Conservation (phyloP, 129 eudicot genomes). For the Apium graveolens region DNA sequence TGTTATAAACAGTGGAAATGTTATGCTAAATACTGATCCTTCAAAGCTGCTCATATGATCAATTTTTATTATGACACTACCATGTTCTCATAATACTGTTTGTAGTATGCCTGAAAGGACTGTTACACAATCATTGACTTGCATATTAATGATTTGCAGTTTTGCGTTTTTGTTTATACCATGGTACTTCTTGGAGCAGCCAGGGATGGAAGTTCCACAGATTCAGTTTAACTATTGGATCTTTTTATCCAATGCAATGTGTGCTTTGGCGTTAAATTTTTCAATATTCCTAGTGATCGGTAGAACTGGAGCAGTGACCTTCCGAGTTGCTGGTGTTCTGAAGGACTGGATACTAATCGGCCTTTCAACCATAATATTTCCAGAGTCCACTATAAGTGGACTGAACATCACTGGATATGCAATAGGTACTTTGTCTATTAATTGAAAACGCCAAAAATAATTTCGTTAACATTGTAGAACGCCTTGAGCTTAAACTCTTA, state of each 20-base stretch:
- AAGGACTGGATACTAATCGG: conserved; percentile 98
- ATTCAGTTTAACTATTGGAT: conserved; percentile 88
- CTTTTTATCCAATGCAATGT: conserved; percentile 84
- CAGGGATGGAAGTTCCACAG: conserved; percentile 67
- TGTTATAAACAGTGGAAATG: not conserved
- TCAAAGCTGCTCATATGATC: not conserved
- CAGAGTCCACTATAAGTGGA: conserved; percentile 76
- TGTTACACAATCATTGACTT: not conserved
- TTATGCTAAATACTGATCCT: not conserved
- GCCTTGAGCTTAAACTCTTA: not conserved
- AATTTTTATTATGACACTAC: not conserved
- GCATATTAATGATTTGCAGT: conserved; percentile 31
- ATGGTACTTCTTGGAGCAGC: conserved; percentile 90
- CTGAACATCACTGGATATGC: conserved; percentile 93
- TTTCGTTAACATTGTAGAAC: not conserved
- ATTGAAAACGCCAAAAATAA: not conserved
- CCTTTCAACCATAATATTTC: conserved; percentile 92
- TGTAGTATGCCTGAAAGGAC: not conserved
- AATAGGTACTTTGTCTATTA: conserved; percentile 44
- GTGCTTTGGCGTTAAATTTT: conserved; percentile 82
- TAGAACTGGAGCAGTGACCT: conserved; percentile 95
- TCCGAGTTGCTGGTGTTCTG: conserved; percentile 97
- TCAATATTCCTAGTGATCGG: conserved; percentile 93
- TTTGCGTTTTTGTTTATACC: conserved; percentile 87
- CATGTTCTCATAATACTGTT: not conserved